phyloP scores from a whole-genome alignment of 306 rosid species.

The Ziziphus jujuba region DNA sequence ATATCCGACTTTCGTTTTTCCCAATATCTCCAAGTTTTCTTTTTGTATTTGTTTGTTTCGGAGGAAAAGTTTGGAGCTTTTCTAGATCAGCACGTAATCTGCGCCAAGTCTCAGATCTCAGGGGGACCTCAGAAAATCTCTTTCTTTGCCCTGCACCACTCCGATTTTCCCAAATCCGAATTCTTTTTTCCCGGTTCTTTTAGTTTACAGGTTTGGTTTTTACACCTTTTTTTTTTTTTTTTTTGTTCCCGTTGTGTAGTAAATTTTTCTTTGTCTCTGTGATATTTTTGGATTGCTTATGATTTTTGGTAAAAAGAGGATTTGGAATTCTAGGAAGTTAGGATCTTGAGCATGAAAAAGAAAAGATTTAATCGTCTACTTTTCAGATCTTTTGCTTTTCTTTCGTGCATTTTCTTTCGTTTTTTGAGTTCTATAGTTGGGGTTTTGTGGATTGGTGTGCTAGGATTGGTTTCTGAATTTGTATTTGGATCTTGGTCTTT shows the following conservation, averaged over 20 bases:
- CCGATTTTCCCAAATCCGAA: neutral
- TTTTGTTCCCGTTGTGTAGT: neutral
- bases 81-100: conserved; percentile 15
- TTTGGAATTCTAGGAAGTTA: too few species aligned
- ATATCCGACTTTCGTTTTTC: neutral
- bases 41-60: neutral
- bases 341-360: too few species aligned
- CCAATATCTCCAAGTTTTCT: neutral
- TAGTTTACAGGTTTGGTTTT: neutral
- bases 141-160: too few species aligned
- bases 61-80: neutral
- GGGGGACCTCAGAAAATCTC: neutral
- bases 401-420: neutral
- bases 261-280: too few species aligned
- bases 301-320: too few species aligned
- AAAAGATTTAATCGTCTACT: neutral
- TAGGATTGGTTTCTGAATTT: neutral
- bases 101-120: conserved; percentile 11
- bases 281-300: too few species aligned
- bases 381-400: neutral
- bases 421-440: neutral
- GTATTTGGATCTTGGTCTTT: neutral
- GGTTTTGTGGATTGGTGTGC: neutral
- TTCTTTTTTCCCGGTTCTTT: neutral
- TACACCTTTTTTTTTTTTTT: too few species aligned